Evolutionary conservation across 495 filamentous ascomycete genomes (phyloP).

Genomic region (Xylaria nigripes): DNA sequence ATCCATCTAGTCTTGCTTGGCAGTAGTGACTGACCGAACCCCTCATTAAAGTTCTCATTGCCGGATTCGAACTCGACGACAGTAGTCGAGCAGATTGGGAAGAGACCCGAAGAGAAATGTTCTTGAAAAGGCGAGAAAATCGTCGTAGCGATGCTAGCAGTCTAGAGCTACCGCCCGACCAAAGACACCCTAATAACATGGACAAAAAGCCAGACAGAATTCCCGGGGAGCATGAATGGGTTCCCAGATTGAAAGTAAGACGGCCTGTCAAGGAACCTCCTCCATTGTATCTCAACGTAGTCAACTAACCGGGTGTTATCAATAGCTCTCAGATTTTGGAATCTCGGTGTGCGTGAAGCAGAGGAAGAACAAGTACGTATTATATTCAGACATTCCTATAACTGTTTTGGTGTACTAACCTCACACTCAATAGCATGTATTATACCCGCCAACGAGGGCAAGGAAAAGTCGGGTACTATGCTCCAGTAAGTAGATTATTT

Average conservation of each 20-base stretch:
- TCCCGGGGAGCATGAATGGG: not conserved
- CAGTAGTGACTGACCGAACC: not conserved
- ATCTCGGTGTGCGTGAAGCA: not conserved
- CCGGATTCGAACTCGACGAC: constrained; percentile 1
- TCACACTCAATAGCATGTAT: not conserved
- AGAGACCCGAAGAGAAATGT: not conserved
- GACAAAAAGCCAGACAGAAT: not conserved
- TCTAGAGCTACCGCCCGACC: not conserved
- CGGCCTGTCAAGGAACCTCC: not conserved
- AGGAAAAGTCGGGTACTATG: not conserved
- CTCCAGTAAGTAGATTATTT: constrained; percentile 11
- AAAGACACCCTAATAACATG: not conserved
- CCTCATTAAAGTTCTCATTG: constrained; percentile 2
- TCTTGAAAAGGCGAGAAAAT: no score
- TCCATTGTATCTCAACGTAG: not conserved
- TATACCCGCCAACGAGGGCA: not conserved
- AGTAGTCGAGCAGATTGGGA: not conserved
- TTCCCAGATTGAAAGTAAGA: constrained; percentile 7
- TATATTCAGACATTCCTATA: not conserved
- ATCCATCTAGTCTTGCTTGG: not conserved
- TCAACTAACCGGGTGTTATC: not conserved
- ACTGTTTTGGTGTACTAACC: not conserved
- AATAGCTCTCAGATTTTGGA: constrained; percentile 3
- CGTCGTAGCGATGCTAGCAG: no score
- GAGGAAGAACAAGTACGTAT: constrained; percentile 3